A percentile compares a stretch with the other conserved stretches of the same genome.
phyloP scores from a whole-genome alignment of 1,139 yeast genomes.

The Hemisphaericaspora subhashii region DNA sequence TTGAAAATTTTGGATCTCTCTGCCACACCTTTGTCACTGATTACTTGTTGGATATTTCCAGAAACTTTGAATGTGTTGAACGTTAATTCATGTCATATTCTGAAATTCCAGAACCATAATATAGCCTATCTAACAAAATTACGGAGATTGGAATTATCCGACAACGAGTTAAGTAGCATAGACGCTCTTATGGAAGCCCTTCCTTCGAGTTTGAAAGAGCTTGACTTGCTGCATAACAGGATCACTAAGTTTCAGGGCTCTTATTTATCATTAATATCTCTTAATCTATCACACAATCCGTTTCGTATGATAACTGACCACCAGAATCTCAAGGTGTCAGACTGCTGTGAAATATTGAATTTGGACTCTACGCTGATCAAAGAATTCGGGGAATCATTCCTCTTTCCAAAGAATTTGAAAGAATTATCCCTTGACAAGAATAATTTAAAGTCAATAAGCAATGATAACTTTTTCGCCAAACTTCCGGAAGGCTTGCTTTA shows the following conservation, averaged over 20 bases:
- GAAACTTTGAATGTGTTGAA: background rate
- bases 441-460: too few species aligned
- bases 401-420: background rate
- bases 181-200: background rate
- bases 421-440: background rate
- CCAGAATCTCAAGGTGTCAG: background rate
- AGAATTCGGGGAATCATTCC: background rate
- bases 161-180: background rate
- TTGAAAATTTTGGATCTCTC: background rate
- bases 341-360: background rate
- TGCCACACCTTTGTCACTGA: background rate
- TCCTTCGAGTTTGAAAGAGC: slow-evolving; percentile 1
- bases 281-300: background rate
- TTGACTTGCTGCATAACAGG: background rate
- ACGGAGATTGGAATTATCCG: background rate
- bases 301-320: background rate
- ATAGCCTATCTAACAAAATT: background rate
- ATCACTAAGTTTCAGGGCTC: background rate
- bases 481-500: background rate
- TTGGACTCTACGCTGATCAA: background rate
- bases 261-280: background rate
- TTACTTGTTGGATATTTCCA: background rate
- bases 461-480: too few species aligned
- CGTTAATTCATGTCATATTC: background rate
- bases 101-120: background rate